Base-by-base conservation (phyloP, 2,329 filamentous ascomycete genomes). In the Xylariaceae sp. region DNA sequence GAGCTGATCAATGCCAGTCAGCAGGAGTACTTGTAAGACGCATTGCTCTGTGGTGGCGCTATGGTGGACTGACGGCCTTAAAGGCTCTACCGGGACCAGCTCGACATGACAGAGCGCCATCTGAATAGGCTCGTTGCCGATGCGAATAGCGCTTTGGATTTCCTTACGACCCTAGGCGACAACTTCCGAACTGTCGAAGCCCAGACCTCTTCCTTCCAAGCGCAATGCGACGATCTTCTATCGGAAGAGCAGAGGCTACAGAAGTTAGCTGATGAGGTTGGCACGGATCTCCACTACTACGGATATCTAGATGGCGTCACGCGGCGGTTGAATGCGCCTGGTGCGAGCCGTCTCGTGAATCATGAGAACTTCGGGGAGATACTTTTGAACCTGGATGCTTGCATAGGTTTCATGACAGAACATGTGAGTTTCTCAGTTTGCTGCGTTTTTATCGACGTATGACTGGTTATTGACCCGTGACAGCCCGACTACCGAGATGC, bases 231-330 rank as follows among this genome's bases (percentile, higher is more conserved):
- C 71, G 89, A 90, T 58, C 80, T 99, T 2, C 77, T 97, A 35
- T 80, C 83, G 1, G 92, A 96, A 68, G 92, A 97, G 75, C 85
- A 82, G 67, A 85, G 89, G 23, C 81, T 97, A 47, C 86, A 90
- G 62, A 83, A 82, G 65, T 81, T 99, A 48, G 91, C 92, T 2
- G 85, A 95, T 65, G 88, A 92, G 60, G 88, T 99, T 58, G 88
- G 90, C 30, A 89, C 90, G 23, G 95, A 97, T 67, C 78, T 97
- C n/a, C 87, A 92, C 70, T 97, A 96, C 74, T 99, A 99, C 73
- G 85, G 89, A 17, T 97, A 96, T 71, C 82, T 99, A 4, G 94
- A 99, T 64, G 92, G 88, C 51, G 92, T 93, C 61, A 96, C 92
- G 0, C 84, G 92, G 57, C 84, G 92, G 11, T 83, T 99, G 59